Conservation (phyloP, 768 basidiomycete genomes). For the Lactarius hengduanensis region DNA sequence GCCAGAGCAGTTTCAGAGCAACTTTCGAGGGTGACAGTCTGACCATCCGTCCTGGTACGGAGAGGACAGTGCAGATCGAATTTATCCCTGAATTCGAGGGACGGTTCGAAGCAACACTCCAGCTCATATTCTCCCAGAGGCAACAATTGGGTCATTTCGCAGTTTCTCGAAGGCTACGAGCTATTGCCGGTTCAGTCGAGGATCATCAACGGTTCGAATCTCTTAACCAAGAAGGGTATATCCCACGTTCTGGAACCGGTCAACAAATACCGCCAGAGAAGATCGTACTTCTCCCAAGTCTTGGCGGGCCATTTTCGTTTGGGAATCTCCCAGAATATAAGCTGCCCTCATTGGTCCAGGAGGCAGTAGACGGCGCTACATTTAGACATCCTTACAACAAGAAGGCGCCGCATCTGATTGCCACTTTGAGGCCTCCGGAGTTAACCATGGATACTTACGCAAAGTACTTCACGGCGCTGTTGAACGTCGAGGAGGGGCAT, state of each 20-base stretch:
- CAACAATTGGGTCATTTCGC: neutral
- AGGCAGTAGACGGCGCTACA: neutral
- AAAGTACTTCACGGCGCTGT: conserved; percentile 9
- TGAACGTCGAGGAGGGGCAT: conserved; percentile 36
- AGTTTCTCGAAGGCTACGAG: neutral
- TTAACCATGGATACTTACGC: conserved; percentile 10
- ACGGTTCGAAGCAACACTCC: conserved; percentile 14
- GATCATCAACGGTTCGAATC: conserved; percentile 15
- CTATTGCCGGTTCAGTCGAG: conserved; percentile 12
- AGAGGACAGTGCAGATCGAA: neutral
- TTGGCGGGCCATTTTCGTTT: neutral
- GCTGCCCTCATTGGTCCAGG: conserved; percentile 1
- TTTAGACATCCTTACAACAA: neutral
- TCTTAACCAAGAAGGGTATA: neutral
- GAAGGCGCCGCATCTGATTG: neutral
- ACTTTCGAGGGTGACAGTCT: conserved; percentile 3
- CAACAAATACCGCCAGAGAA: conserved; percentile 13
- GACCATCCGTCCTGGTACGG: conserved; percentile 14
- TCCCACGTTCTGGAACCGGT: neutral
- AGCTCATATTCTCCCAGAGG: conserved; percentile 12
- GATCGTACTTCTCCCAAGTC: neutral
- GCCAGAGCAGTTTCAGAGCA: conserved; percentile 5
- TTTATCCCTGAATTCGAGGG: conserved; percentile 20
- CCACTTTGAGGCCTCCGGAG: neutral
- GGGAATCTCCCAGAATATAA: conserved; percentile 10